A percentile compares a stretch with the other conserved stretches of the same genome.
Evolutionary conservation across 768 basidiomycete genomes (phyloP).

Genomic region (Paxillus involutus): DNA sequence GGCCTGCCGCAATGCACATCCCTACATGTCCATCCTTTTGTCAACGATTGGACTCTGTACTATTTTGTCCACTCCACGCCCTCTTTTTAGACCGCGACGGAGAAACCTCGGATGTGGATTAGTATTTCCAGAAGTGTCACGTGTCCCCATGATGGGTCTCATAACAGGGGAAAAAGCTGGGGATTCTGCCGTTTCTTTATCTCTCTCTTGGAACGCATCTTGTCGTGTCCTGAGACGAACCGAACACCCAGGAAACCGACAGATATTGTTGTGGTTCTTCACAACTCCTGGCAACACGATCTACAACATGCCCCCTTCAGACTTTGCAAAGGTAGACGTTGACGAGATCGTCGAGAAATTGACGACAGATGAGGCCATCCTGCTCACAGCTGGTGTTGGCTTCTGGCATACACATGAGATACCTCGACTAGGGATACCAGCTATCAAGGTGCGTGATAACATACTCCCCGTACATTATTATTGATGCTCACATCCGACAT

Average conservation of each 20-base stretch:
- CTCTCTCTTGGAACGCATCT: conserved; percentile 6
- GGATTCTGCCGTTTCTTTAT: neutral
- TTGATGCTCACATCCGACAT: conserved; percentile 1
- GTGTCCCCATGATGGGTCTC: conserved; percentile 6
- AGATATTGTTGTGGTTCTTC: neutral
- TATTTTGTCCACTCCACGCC: no score
- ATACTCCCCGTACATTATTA: conserved; percentile 4
- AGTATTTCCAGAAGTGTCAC: conserved; percentile 12
- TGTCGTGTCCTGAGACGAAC: neutral
- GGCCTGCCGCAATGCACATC: neutral
- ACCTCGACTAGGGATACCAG: conserved; percentile 66
- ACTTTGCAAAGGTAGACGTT: conserved; percentile 65
- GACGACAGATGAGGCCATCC: conserved; percentile 73
- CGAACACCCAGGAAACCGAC: neutral
- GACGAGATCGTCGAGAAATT: conserved; percentile 61
- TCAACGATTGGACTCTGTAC: no score
- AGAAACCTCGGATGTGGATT: conserved; percentile 1
- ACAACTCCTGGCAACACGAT: neutral
- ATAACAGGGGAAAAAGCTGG: conserved; percentile 1
- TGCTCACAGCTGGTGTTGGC: conserved; percentile 70
- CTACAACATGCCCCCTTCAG: conserved; percentile 58
- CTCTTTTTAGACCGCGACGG: neutral
- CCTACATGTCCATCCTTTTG: no score
- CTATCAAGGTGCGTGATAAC: conserved; percentile 50
- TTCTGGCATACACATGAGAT: conserved; percentile 75